Percentiles rank a stretch among this genome's conserved stretches.
These are phyloP conservation scores for Candida albicans DNA, from an alignment of 1,139 yeast genomes.

Conservation along the genomic window DNA sequence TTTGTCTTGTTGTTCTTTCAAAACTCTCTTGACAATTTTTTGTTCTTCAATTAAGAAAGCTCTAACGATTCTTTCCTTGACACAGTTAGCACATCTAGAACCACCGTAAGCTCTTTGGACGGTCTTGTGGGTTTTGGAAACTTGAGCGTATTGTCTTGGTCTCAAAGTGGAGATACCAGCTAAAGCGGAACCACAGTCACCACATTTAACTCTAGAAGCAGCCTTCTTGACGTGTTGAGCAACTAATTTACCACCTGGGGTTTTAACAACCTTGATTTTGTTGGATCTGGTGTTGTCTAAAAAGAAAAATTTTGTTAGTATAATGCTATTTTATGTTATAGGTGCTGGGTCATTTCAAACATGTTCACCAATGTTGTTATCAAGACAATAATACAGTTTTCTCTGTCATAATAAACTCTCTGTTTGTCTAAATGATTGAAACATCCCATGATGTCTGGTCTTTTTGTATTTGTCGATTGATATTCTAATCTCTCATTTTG, in stretches of 20 bases:
- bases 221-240: slow-evolving; percentile 96
- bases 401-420: not conserved
- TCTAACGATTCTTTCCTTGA: slow-evolving; percentile 97
- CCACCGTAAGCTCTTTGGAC: slow-evolving; percentile 99
- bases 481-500: no score
- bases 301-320: slow-evolving; percentile 40
- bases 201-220: slow-evolving; percentile 97
- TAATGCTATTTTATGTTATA: not conserved
- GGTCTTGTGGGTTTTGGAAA: slow-evolving; percentile 95
- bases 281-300: slow-evolving; percentile 97
- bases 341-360: not conserved
- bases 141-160: slow-evolving; percentile 95
- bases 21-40: slow-evolving; percentile 98
- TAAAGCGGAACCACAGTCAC: slow-evolving; percentile 93
- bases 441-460: no score
- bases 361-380: not conserved
- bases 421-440: no score
- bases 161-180: slow-evolving; percentile 93
- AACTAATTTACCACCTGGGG: slow-evolving; percentile 98
- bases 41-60: slow-evolving; percentile 99
- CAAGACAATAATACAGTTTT: not conserved
- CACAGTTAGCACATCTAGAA: slow-evolving; percentile 97
- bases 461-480: no score
- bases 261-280: slow-evolving; percentile 98
- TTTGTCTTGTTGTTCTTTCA: slow-evolving; percentile 90